A percentile compares a stretch with the other conserved stretches of the same genome.
Conservation (phyloP, 768 basidiomycete genomes). For the Rhodosporidiobolus odoratus region DNA sequence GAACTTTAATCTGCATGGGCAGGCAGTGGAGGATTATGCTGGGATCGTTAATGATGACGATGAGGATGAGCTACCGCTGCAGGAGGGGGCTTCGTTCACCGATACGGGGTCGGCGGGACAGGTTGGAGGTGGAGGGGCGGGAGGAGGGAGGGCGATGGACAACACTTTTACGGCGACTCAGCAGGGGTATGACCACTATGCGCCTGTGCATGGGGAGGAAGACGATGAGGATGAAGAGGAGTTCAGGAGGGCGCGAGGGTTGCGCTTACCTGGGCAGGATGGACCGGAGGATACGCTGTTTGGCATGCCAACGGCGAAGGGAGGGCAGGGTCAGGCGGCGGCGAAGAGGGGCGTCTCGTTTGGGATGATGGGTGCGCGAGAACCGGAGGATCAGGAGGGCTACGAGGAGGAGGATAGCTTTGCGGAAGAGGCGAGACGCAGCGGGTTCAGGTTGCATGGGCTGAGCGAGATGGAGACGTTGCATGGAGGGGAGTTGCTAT, state of each 20-base stretch:
- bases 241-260: slow-evolving; percentile 2
- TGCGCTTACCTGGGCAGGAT: slow-evolving; percentile 28
- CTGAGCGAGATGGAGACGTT: slow-evolving; percentile 38
- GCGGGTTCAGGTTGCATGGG: slow-evolving; percentile 31
- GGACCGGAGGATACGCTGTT: slow-evolving; percentile 42
- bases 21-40: slow-evolving; percentile 3
- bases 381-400: too few relatives aligned
- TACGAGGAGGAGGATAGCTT: slow-evolving; percentile 27
- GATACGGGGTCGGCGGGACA: slow-evolving; percentile 4
- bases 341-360: neutral
- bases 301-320: slow-evolving; percentile 20
- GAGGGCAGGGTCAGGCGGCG: neutral
- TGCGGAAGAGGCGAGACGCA: slow-evolving; percentile 6
- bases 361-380: too few relatives aligned
- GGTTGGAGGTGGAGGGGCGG: too few relatives aligned
- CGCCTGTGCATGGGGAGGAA: neutral
- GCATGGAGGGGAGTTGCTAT: slow-evolving; percentile 38
- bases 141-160: neutral
- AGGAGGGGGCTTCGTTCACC: slow-evolving; percentile 13
- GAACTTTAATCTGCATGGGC: slow-evolving; percentile 8
- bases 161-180: slow-evolving; percentile 6
- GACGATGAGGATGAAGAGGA: slow-evolving; percentile 14
- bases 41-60: slow-evolving; percentile 28
- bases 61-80: neutral
- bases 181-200: neutral